Conservation (phyloP, 2,329 filamentous ascomycete species). For the Didymosphaeria variabile region DNA sequence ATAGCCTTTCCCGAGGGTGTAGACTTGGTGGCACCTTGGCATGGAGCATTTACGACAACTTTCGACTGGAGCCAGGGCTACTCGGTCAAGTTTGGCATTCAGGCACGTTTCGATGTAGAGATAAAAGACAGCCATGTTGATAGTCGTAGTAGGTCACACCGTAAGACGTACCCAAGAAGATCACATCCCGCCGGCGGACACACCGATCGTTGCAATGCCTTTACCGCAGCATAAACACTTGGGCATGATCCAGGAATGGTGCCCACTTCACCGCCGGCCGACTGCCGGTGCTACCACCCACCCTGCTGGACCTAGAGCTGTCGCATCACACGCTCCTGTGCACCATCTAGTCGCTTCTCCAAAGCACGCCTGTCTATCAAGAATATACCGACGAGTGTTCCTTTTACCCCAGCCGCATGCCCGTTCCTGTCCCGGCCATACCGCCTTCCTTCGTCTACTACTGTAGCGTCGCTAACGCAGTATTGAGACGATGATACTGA, state of each 20-base stretch:
- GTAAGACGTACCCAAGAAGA: background rate
- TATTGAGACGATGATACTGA: background rate
- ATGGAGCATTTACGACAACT: constrained; percentile 51
- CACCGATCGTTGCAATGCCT: background rate
- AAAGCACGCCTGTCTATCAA: background rate
- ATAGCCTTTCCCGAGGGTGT: constrained; percentile 47
- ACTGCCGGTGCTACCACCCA: background rate
- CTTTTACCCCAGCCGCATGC: background rate
- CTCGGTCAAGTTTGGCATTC: constrained; percentile 47
- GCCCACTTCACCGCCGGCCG: background rate
- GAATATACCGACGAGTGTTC: background rate
- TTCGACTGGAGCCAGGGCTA: constrained; percentile 48
- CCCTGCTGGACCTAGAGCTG: background rate
- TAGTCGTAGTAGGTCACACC: constrained; percentile 26
- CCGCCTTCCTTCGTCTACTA: background rate
- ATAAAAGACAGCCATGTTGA: background rate
- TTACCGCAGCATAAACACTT: background rate
- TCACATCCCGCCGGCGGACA: background rate
- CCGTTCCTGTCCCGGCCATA: background rate
- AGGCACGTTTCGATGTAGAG: constrained; percentile 13
- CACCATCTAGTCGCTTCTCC: too few species aligned
- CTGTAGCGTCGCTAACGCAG: background rate
- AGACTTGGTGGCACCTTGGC: constrained; percentile 48
- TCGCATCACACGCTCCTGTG: background rate
- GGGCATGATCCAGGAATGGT: background rate